phyloP scores from a whole-genome alignment of 257 asterid genomes.

The Plantago ovata region DNA sequence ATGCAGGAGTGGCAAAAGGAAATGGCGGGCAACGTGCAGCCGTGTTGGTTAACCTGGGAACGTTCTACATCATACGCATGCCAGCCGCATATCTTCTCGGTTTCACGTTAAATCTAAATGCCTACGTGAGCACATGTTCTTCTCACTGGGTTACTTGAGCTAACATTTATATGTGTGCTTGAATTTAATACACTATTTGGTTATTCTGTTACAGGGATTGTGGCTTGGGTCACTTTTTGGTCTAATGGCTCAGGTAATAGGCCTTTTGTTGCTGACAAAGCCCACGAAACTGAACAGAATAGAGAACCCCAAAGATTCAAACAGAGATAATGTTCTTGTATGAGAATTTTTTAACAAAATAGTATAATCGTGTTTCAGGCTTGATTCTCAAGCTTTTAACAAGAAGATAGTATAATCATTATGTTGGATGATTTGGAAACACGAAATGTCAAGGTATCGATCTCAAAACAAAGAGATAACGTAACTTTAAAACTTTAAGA shows the following conservation, averaged over 20 bases:
- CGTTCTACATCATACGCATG: constrained; percentile 29
- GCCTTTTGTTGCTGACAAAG: constrained; percentile 39
- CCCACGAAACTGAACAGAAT: constrained; percentile 40
- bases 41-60: constrained; percentile 24
- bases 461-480: too few relatives aligned
- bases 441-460: too few relatives aligned
- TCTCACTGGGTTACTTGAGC: too few relatives aligned
- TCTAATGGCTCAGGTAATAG: constrained; percentile 40
- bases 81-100: constrained; percentile 26
- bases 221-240: constrained; percentile 62
- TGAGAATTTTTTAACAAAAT: too few relatives aligned
- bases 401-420: too few relatives aligned
- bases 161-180: too few relatives aligned
- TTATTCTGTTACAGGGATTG: constrained; percentile 56
- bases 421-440: too few relatives aligned
- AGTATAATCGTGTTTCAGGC: too few relatives aligned
- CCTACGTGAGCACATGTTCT: constrained; percentile 22
- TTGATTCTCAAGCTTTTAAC: too few relatives aligned
- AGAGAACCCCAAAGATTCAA: constrained; percentile 20
- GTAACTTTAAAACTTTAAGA: too few relatives aligned
- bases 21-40: constrained; percentile 30
- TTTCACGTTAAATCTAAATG: constrained; percentile 21
- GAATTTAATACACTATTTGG: too few relatives aligned
- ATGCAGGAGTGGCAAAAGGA: constrained; percentile 25
- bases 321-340: too few relatives aligned